Evolutionary conservation across 2,329 filamentous ascomycete genomes (phyloP).

Genomic region (Tolypocladium ovalisporum): DNA sequence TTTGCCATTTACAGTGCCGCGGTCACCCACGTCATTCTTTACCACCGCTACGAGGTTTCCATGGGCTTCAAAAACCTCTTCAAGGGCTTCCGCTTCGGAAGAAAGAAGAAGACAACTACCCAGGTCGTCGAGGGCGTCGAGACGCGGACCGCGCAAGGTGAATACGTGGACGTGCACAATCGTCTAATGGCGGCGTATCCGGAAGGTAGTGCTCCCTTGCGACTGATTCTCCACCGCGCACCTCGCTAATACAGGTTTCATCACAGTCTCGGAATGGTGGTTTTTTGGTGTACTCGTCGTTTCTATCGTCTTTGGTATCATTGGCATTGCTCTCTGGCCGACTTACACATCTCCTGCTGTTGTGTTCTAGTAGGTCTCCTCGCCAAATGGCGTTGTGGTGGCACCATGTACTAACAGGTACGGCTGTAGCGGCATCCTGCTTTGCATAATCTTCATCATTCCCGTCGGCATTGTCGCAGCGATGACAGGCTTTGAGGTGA

Average conservation of each 20-base stretch:
- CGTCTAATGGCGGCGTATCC: constrained; percentile 35
- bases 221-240: too few species aligned
- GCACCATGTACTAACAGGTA: not conserved
- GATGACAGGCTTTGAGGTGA: constrained; percentile 29
- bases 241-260: too few species aligned
- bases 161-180: constrained; percentile 28
- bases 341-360: constrained; percentile 31
- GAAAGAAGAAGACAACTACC: constrained; percentile 8
- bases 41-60: constrained; percentile 26
- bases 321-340: constrained; percentile 23
- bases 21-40: constrained; percentile 27
- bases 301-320: constrained; percentile 21
- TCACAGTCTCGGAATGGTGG: constrained; percentile 34
- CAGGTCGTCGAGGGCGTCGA: not conserved
- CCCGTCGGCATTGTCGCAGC: constrained; percentile 32
- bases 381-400: not conserved
- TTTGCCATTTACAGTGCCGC: constrained; percentile 29
- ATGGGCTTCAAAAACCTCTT: constrained; percentile 22
- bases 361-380: constrained; percentile 21
- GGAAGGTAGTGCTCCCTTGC: constrained; percentile 13
- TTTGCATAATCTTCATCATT: constrained; percentile 30
- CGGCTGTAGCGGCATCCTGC: constrained; percentile 19
- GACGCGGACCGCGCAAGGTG: constrained; percentile 3
- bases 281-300: constrained; percentile 24
- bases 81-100: constrained; percentile 14